These are phyloP conservation scores for Aristolochia fimbriata DNA, from an alignment of 164 flowering plant species.

Conservation along the genomic window DNA sequence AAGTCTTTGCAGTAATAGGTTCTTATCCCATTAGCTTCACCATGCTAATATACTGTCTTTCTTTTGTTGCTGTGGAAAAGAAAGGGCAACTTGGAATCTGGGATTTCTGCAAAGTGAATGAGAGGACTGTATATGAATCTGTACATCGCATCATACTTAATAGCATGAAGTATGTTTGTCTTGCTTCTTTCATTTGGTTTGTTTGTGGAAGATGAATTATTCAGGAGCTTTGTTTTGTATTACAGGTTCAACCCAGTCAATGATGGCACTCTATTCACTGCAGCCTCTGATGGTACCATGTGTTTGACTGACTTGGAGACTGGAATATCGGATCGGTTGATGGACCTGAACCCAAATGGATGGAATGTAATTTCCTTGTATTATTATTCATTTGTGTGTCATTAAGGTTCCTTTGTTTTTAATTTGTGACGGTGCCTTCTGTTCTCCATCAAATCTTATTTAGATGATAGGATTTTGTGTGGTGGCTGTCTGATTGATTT, in stretches of 20 bases:
- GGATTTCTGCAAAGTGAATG: conserved; percentile 70
- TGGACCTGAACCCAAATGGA: conserved; percentile 84
- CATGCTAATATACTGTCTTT: background rate
- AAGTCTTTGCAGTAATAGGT: too few relatives aligned
- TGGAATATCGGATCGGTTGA: conserved; percentile 55
- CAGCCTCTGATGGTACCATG: conserved; percentile 92
- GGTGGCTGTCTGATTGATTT: too few relatives aligned
- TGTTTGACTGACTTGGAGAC: conserved; percentile 84
- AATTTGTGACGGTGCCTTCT: too few relatives aligned
- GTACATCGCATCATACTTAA: conserved; percentile 72
- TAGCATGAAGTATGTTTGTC: conserved; percentile 59
- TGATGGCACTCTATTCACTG: conserved; percentile 64
- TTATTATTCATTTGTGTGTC: too few relatives aligned
- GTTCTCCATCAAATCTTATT: too few relatives aligned
- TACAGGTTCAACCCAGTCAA: conserved; percentile 68
- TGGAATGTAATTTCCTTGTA: conserved; percentile 54
- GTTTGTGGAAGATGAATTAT: background rate
- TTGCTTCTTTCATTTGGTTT: background rate
- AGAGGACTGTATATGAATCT: conserved; percentile 72
- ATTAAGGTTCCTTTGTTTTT: background rate
- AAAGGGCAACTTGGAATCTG: conserved; percentile 99
- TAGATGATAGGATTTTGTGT: too few relatives aligned
- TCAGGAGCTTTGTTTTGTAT: background rate
- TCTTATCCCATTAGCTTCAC: too few relatives aligned
- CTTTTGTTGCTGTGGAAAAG: conserved; percentile 24